Percentiles rank a stretch among this genome's conserved stretches.
Evolutionary conservation across 2,329 filamentous ascomycete genomes (phyloP).

Genomic region (Fusarium newnesense): DNA sequence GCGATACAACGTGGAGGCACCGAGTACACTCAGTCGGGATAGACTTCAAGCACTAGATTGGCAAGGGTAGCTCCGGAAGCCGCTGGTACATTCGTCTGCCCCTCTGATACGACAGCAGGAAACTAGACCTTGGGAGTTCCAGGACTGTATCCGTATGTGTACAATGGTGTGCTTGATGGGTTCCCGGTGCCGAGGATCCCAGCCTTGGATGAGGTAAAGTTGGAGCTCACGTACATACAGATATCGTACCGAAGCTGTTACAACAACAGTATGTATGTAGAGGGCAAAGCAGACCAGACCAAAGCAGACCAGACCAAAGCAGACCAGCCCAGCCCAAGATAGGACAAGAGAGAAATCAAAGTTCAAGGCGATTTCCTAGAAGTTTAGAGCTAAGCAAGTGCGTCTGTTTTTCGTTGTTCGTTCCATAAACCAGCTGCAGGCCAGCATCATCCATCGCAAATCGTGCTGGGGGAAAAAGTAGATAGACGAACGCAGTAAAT

Average conservation of each 20-base stretch:
- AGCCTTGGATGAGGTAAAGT: constrained; percentile 18
- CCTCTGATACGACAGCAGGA: constrained; percentile 26
- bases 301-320: neutral
- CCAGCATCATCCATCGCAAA: constrained; percentile 33
- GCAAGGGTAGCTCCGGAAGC: constrained; percentile 29
- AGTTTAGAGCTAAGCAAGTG: constrained; percentile 15
- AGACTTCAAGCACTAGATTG: constrained; percentile 26
- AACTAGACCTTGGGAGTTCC: constrained; percentile 18
- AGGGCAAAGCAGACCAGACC: constrained; percentile 8
- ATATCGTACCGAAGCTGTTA: constrained; percentile 15
- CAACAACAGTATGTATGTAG: constrained; percentile 1
- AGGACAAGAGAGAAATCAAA: constrained; percentile 7
- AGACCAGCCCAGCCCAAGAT: neutral
- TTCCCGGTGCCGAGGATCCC: constrained; percentile 6
- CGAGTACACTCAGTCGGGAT: constrained; percentile 27
- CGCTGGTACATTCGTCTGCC: constrained; percentile 22
- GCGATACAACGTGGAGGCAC: constrained; percentile 33
- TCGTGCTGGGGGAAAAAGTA: constrained; percentile 4
- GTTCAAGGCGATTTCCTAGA: constrained; percentile 11
- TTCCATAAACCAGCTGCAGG: constrained; percentile 17
- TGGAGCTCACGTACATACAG: constrained; percentile 13
- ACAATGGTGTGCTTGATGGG: constrained; percentile 5
- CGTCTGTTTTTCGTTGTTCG: constrained; percentile 30
- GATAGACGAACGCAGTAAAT: constrained; percentile 16
- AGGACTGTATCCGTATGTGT: constrained; percentile 1